Percentiles rank a stretch among this genome's conserved stretches.
Conservation (phyloP, 2,329 filamentous ascomycete genomes). For the Trichocomaceae sp. region DNA sequence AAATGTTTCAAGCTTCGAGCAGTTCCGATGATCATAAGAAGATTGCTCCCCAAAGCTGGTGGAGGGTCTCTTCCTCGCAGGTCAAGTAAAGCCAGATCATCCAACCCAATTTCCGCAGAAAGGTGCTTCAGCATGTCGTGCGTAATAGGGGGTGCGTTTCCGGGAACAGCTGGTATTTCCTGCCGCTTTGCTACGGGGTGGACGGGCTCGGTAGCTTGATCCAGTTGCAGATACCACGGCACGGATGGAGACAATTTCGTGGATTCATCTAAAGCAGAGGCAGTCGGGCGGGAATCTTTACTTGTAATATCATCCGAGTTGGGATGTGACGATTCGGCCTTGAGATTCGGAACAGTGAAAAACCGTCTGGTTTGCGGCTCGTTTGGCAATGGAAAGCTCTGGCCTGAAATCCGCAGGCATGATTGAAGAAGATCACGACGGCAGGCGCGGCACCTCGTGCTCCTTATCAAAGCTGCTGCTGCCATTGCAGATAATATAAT, state of each 20-base stretch:
- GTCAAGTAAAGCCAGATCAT: conserved; percentile 73
- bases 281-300: not conserved
- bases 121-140: conserved; percentile 67
- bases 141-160: conserved; percentile 64
- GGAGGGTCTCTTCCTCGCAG: conserved; percentile 78
- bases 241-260: conserved; percentile 27
- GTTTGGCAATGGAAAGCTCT: not conserved
- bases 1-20: conserved; percentile 89
- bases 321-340: conserved; percentile 19
- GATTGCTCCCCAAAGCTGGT: conserved; percentile 75
- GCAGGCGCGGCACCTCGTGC: conserved; percentile 25
- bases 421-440: conserved; percentile 25
- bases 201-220: conserved; percentile 39
- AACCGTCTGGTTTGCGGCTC: conserved; percentile 4
- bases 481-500: conserved; percentile 1
- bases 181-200: conserved; percentile 47
- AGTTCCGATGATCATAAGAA: conserved; percentile 89
- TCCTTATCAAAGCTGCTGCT: conserved; percentile 22
- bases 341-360: conserved; percentile 12
- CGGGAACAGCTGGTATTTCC: conserved; percentile 58
- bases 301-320: not conserved
- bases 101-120: conserved; percentile 77
- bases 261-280: not conserved
- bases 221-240: conserved; percentile 79
- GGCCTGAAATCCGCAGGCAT: conserved; percentile 23